phyloP scores from a whole-genome alignment of 192 early-diverging fungal genomes.

The Podila epicladia region DNA sequence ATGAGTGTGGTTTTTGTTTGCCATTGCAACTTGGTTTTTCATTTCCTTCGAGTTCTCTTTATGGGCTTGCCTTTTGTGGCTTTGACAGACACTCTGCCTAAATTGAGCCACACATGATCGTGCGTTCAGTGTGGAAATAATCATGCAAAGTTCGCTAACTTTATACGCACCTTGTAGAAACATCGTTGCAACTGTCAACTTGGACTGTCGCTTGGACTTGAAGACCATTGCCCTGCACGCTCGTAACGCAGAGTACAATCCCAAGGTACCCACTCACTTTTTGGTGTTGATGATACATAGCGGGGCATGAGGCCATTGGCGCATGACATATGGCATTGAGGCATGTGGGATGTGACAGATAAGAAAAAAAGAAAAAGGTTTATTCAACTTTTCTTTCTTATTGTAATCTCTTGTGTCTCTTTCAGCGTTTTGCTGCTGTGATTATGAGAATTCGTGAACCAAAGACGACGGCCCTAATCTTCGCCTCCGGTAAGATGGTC shows the following conservation, averaged over 20 bases:
- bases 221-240: conserved; percentile 99
- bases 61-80: no score
- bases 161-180: conserved; percentile 67
- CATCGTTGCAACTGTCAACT: conserved; percentile 98
- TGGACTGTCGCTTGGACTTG: conserved; percentile 96
- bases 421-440: conserved; percentile 98
- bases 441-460: conserved; percentile 99
- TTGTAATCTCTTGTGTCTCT: conserved; percentile 22
- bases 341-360: neutral
- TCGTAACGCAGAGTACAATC: conserved; percentile 99
- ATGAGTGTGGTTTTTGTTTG: no score
- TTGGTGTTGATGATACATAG: neutral
- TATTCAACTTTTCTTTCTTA: conserved; percentile 33
- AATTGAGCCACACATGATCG: no score
- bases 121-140: no score
- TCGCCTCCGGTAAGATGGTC: conserved; percentile 99
- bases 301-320: neutral
- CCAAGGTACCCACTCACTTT: conserved; percentile 80
- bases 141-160: no score
- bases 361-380: conserved; percentile 9
- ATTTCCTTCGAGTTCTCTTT: no score
- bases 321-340: conserved; percentile 2
- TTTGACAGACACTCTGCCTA: no score
- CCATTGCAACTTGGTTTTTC: no score
- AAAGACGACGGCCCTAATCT: conserved; percentile 99